A percentile compares a stretch with the other conserved stretches of the same genome.
Evolutionary conservation across 2,329 filamentous ascomycete genomes (phyloP).

Genomic region (Diaporthe caulivora): DNA sequence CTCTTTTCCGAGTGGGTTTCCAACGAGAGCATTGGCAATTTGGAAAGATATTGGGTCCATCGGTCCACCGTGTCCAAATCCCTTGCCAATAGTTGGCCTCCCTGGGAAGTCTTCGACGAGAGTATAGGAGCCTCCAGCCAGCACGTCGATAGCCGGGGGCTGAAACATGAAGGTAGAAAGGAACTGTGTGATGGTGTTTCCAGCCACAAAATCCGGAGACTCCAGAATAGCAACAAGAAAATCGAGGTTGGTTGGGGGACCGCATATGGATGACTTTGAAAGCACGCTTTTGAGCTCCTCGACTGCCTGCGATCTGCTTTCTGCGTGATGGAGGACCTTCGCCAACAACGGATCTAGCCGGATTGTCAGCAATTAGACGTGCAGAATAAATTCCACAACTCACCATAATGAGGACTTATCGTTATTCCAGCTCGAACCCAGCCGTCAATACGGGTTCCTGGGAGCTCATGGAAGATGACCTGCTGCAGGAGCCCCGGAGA

Average conservation of each 20-base stretch:
- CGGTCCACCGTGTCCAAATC: slow-evolving; percentile 70
- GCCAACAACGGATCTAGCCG: slow-evolving; percentile 63
- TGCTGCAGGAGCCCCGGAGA: slow-evolving; percentile 69
- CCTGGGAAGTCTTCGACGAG: slow-evolving; percentile 71
- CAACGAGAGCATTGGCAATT: slow-evolving; percentile 70
- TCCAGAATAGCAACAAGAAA: slow-evolving; percentile 65
- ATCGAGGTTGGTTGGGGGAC: slow-evolving; percentile 69
- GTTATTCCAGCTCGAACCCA: slow-evolving; percentile 71
- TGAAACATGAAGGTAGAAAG: slow-evolving; percentile 62
- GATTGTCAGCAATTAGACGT: not conserved
- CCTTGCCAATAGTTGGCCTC: slow-evolving; percentile 66
- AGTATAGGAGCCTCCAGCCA: slow-evolving; percentile 68
- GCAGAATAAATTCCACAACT: not conserved
- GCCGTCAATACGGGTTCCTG: slow-evolving; percentile 69
- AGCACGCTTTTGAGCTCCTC: slow-evolving; percentile 58
- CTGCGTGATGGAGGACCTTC: slow-evolving; percentile 68
- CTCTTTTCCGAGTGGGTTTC: slow-evolving; percentile 64
- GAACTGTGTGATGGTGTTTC: slow-evolving; percentile 69
- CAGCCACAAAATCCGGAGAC: slow-evolving; percentile 58
- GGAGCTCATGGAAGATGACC: slow-evolving; percentile 64
- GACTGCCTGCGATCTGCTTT: slow-evolving; percentile 55
- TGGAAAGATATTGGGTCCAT: slow-evolving; percentile 72
- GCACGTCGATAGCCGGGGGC: slow-evolving; percentile 66
- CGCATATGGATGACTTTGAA: slow-evolving; percentile 59
- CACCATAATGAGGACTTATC: slow-evolving; percentile 69